phyloP scores from a whole-genome alignment of 2,329 filamentous ascomycete genomes.

The Periglandula ipomoeae region DNA sequence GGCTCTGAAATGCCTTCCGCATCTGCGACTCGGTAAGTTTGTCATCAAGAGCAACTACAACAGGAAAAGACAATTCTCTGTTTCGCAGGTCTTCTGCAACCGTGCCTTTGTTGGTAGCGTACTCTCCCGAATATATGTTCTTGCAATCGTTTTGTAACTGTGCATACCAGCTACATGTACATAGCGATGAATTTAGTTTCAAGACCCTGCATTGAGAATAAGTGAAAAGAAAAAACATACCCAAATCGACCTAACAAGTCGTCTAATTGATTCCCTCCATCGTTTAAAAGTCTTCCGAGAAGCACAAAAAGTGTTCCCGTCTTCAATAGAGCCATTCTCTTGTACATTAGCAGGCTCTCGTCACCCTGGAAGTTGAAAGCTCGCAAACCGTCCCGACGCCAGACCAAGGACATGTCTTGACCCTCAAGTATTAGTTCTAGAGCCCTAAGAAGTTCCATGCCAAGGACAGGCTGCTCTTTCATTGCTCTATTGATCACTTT shows the following conservation, averaged over 20 bases:
- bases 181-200: not conserved
- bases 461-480: constrained; percentile 8
- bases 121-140: constrained; percentile 11
- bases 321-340: constrained; percentile 10
- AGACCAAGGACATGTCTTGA: constrained; percentile 11
- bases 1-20: constrained; percentile 5
- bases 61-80: constrained; percentile 10
- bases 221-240: not conserved
- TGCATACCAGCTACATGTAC: constrained; percentile 8
- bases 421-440: constrained; percentile 11
- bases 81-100: constrained; percentile 11
- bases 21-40: not conserved
- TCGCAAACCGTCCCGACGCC: constrained; percentile 10
- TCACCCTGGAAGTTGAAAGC: constrained; percentile 6
- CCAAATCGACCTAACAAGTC: constrained; percentile 10
- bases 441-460: constrained; percentile 8
- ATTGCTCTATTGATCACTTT: constrained; percentile 9
- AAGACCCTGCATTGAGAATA: not conserved
- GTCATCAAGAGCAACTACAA: constrained; percentile 11
- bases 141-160: constrained; percentile 13
- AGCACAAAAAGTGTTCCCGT: constrained; percentile 11
- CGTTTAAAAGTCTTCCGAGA: constrained; percentile 8
- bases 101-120: constrained; percentile 9
- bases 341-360: constrained; percentile 6
- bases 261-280: constrained; percentile 8